These are phyloP conservation scores for Pseudofabraea citricarpa DNA, from an alignment of 2,329 filamentous ascomycete genomes.

Conservation along the genomic window DNA sequence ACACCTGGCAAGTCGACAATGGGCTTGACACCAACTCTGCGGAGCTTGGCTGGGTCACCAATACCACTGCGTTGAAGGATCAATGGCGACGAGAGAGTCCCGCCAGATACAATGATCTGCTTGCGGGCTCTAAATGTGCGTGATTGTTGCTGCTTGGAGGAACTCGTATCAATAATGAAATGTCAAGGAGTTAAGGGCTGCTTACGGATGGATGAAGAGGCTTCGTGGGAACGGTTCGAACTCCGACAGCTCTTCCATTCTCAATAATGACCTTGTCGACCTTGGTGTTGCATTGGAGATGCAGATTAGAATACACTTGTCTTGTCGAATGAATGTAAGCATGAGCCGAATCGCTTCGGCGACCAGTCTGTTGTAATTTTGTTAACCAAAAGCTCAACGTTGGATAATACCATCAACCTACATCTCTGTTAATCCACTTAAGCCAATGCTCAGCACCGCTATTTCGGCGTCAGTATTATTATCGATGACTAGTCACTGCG, in stretches of 20 bases:
- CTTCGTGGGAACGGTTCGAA: conserved; percentile 67
- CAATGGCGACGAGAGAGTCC: conserved; percentile 19
- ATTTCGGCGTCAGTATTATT: conserved; percentile 1
- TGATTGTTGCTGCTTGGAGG: conserved; percentile 22
- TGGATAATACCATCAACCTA: conserved; percentile 23
- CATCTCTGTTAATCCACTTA: conserved; percentile 76
- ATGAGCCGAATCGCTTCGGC: conserved; percentile 72
- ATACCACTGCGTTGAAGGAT: conserved; percentile 20
- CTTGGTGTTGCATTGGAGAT: conserved; percentile 71
- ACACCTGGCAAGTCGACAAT: conserved; percentile 36
- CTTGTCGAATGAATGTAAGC: conserved; percentile 75
- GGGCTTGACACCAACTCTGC: conserved; percentile 25
- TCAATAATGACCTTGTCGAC: conserved; percentile 73
- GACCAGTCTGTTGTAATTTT: conserved; percentile 54
- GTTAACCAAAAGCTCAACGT: conserved; percentile 2
- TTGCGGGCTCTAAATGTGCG: conserved; percentile 28
- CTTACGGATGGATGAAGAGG: conserved; percentile 50
- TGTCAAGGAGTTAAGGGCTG: background rate
- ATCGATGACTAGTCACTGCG: background rate
- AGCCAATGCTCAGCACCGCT: conserved; percentile 74
- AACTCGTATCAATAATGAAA: conserved; percentile 17
- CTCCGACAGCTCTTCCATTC: conserved; percentile 65
- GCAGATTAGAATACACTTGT: conserved; percentile 64
- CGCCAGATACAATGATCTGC: conserved; percentile 32
- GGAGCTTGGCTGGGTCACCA: conserved; percentile 25